A percentile compares a stretch with the other conserved stretches of the same genome.
Evolutionary conservation across 2,329 filamentous ascomycete species (phyloP).

Genomic region (Simplicillium sp.): DNA sequence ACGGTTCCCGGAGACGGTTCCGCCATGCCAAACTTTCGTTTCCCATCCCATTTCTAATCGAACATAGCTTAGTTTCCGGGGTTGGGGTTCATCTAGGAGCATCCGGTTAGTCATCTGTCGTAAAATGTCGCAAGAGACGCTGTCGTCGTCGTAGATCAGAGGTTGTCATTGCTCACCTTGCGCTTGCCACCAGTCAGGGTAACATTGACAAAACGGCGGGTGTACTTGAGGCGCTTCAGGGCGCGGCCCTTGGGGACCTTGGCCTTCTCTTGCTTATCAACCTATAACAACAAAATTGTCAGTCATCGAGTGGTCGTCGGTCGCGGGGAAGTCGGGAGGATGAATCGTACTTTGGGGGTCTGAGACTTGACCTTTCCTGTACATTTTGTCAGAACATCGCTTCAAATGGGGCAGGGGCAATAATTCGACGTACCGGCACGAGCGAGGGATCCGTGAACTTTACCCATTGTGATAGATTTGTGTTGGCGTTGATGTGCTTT

Average conservation of each 20-base stretch:
- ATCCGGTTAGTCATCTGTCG: not conserved
- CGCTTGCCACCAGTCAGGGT: constrained; percentile 96
- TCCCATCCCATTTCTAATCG: constrained; percentile 16
- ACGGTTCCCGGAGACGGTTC: constrained; percentile 21
- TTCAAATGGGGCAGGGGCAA: constrained; percentile 3
- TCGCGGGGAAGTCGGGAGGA: constrained; percentile 11
- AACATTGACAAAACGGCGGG: constrained; percentile 96
- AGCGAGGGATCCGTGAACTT: constrained; percentile 89
- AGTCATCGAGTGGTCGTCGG: constrained; percentile 17
- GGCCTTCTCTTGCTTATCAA: constrained; percentile 88
- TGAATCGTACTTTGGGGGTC: constrained; percentile 69
- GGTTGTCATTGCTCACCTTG: constrained; percentile 56
- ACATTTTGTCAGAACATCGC: constrained; percentile 41
- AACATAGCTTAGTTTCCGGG: constrained; percentile 51
- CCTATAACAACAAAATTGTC: constrained; percentile 36
- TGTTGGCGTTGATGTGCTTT: constrained; percentile 25
- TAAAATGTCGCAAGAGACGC: no score
- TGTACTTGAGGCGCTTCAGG: constrained; percentile 95
- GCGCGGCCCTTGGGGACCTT: constrained; percentile 96
- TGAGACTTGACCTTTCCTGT: constrained; percentile 97
- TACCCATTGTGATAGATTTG: constrained; percentile 62
- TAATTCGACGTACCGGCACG: constrained; percentile 51
- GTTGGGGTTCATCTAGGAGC: constrained; percentile 73
- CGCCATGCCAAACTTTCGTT: constrained; percentile 18
- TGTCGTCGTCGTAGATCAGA: not conserved